phyloP scores from a whole-genome alignment of 108 stramenopile species.

The Cylindrotheca closterium region DNA sequence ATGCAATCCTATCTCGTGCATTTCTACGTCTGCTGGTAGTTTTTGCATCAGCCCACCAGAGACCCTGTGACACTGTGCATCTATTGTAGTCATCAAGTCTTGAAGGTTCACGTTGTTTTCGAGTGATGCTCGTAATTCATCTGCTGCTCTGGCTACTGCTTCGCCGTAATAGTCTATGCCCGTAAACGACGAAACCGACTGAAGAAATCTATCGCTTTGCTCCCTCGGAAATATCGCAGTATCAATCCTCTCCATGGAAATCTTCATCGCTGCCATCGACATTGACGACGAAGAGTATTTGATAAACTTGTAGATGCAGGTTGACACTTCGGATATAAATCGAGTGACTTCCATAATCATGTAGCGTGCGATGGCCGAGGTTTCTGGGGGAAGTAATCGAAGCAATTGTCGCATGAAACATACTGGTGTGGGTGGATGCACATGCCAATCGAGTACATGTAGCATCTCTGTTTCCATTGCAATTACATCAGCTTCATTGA shows the following conservation, averaged over 20 bases:
- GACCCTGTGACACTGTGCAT: conserved; percentile 40
- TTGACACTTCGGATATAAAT: conserved; percentile 55
- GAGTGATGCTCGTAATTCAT: conserved; percentile 34
- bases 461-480: conserved; percentile 67
- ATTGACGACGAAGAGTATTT: conserved; percentile 47
- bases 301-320: conserved; percentile 55
- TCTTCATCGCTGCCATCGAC: conserved; percentile 48
- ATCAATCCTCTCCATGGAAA: conserved; percentile 59
- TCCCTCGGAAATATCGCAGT: conserved; percentile 22
- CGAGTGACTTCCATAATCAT: conserved; percentile 55
- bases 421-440: conserved; percentile 72
- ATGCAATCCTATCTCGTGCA: conserved; percentile 11
- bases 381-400: conserved; percentile 36
- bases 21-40: conserved; percentile 11
- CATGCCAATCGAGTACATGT: conserved; percentile 56
- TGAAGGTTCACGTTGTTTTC: conserved; percentile 51
- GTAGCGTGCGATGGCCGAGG: conserved; percentile 37
- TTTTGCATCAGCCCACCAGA: conserved; percentile 2
- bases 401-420: conserved; percentile 54
- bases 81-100: conserved; percentile 47
- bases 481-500: conserved; percentile 60
- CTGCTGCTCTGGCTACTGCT: conserved; percentile 23
- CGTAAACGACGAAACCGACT: conserved; percentile 21
- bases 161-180: conserved; percentile 23
- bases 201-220: conserved; percentile 34